phyloP scores from a whole-genome alignment of 1,284 basidiomycete species.

The Pseudozyma pruni region DNA sequence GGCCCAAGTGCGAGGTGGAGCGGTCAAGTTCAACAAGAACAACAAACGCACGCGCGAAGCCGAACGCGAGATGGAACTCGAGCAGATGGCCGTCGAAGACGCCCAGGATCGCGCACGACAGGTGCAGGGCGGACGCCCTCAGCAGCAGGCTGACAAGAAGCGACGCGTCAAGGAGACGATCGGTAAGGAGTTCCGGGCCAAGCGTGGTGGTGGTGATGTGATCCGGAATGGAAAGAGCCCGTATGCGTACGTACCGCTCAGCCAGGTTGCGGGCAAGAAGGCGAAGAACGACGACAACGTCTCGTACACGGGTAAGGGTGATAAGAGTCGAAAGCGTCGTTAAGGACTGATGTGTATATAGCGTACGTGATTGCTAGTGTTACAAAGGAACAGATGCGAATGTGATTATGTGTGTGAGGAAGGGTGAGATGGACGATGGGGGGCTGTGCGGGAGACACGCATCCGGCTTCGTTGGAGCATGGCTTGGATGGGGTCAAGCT shows the following conservation, averaged over 20 bases:
- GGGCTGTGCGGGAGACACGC: slow-evolving; percentile 22
- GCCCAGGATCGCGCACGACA: slow-evolving; percentile 42
- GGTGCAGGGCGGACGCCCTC: slow-evolving; percentile 14
- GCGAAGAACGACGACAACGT: slow-evolving; percentile 32
- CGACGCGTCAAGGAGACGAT: slow-evolving; percentile 55
- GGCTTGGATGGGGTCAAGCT: slow-evolving; percentile 29
- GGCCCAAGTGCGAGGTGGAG: slow-evolving; percentile 78
- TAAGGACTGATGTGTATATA: not conserved
- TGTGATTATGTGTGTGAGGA: not conserved
- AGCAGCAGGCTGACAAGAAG: slow-evolving; percentile 29
- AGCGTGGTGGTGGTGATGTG: slow-evolving; percentile 70
- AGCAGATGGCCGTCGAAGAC: slow-evolving; percentile 54
- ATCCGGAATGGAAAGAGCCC: slow-evolving; percentile 85
- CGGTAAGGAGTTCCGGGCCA: slow-evolving; percentile 62
- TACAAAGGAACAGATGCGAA: no score
- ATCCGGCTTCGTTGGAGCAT: slow-evolving; percentile 37
- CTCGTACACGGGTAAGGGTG: slow-evolving; percentile 51
- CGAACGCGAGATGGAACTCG: slow-evolving; percentile 59
- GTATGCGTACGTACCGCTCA: slow-evolving; percentile 78
- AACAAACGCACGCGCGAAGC: slow-evolving; percentile 64
- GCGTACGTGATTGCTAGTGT: no score
- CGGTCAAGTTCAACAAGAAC: slow-evolving; percentile 95
- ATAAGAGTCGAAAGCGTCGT: slow-evolving; percentile 44
- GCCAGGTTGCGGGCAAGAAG: slow-evolving; percentile 60
- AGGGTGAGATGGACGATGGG: slow-evolving; percentile 14